A percentile compares a stretch with the other conserved stretches of the same genome.
phyloP scores from a whole-genome alignment of 2,329 filamentous ascomycete species.

The Curvularia eragrostidis region DNA sequence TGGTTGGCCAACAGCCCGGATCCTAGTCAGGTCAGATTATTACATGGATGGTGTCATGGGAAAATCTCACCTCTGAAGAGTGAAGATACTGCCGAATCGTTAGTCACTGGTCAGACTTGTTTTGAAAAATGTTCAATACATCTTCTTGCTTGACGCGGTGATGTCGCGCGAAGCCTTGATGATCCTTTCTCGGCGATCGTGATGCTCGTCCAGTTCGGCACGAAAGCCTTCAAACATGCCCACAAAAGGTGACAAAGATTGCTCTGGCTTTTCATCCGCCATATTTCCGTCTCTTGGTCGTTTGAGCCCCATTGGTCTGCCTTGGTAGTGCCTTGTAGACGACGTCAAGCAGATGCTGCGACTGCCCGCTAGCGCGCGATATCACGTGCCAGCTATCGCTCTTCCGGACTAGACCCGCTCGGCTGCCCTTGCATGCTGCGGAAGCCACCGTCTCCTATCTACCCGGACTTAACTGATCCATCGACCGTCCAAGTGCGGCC shows the following conservation, averaged over 20 bases:
- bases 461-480: conserved; percentile 1
- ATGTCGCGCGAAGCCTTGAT: conserved; percentile 93
- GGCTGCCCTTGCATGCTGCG: conserved; percentile 21
- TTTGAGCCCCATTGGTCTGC: conserved; percentile 37
- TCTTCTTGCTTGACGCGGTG: conserved; percentile 94
- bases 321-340: conserved; percentile 14
- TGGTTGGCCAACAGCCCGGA: conserved; percentile 64
- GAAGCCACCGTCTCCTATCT: conserved; percentile 6
- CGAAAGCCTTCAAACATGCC: conserved; percentile 87
- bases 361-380: conserved; percentile 26
- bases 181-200: conserved; percentile 87
- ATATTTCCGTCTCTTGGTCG: conserved; percentile 47
- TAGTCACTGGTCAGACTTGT: conserved; percentile 14
- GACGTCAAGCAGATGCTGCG: conserved; percentile 34
- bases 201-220: conserved; percentile 88
- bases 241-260: conserved; percentile 54
- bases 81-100: conserved; percentile 70
- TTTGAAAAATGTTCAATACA: conserved; percentile 64
- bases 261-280: conserved; percentile 41
- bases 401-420: conserved; percentile 28
- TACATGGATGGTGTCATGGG: not conserved
- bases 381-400: conserved; percentile 30
- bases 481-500: not conserved
- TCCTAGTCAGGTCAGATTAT: conserved; percentile 54
- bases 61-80: conserved; percentile 71